Evolutionary conservation across 148 eudicot genomes (phyloP).

Genomic region (Persicaria maculosa): DNA sequence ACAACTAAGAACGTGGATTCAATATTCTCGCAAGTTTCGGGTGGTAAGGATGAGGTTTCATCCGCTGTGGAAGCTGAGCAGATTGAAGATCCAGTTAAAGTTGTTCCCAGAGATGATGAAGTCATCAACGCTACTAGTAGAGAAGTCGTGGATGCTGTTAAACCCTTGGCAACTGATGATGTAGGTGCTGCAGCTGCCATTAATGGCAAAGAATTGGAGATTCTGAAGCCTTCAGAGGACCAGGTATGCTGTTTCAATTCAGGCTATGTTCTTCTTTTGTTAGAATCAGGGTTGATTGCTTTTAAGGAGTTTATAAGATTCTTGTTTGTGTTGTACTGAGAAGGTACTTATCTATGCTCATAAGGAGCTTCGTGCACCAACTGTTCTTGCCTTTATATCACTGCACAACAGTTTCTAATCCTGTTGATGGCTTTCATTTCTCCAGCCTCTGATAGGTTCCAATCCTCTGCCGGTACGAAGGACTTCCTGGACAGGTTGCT

Average conservation of each 20-base stretch:
- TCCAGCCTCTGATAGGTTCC: slow-evolving; percentile 11
- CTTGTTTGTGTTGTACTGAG: no score
- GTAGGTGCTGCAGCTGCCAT: not conserved
- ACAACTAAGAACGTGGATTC: slow-evolving; percentile 11
- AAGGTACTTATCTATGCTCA: no score
- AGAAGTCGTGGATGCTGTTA: not conserved
- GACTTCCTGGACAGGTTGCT: slow-evolving; percentile 15
- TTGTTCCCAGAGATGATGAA: not conserved
- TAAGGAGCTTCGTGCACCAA: not conserved
- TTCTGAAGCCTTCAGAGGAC: slow-evolving; percentile 9
- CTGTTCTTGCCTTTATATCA: not conserved
- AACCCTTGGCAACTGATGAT: slow-evolving; percentile 2
- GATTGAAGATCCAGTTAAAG: slow-evolving; percentile 9
- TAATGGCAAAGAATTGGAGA: slow-evolving; percentile 14
- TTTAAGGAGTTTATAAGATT: not conserved
- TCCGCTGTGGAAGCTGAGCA: slow-evolving; percentile 5
- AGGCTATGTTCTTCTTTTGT: not conserved
- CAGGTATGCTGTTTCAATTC: not conserved
- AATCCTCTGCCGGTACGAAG: slow-evolving; percentile 8
- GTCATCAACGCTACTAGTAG: not conserved
- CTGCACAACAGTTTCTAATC: not conserved
- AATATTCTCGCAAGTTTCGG: slow-evolving; percentile 13
- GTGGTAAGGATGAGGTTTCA: slow-evolving; percentile 11
- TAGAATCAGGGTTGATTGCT: not conserved
- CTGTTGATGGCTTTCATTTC: not conserved